Evolutionary conservation across 2,329 filamentous ascomycete species (phyloP).

Genomic region (Colletotrichum sansevieriae): DNA sequence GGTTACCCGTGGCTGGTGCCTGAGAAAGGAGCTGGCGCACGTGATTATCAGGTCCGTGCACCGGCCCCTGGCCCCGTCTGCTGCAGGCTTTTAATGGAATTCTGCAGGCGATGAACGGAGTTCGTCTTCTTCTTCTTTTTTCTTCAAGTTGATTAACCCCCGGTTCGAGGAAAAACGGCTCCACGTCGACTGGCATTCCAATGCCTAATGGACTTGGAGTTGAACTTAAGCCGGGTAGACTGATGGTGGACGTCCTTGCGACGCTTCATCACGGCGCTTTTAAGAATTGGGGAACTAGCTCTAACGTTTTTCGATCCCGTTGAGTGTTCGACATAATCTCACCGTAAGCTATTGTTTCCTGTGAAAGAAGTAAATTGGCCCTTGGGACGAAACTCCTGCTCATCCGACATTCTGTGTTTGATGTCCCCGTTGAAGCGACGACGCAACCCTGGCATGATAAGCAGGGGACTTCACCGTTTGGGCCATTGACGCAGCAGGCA

Average conservation of each 20-base stretch:
- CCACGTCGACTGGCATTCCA: constrained; percentile 54
- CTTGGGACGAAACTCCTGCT: too few species aligned
- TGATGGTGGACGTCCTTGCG: constrained; percentile 50
- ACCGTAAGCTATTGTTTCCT: background rate
- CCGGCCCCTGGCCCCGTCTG: background rate
- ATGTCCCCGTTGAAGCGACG: too few species aligned
- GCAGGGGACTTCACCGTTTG: too few species aligned
- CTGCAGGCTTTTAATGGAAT: constrained; percentile 34
- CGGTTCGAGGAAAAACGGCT: constrained; percentile 68
- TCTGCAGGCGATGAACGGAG: constrained; percentile 29
- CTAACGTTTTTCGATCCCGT: constrained; percentile 71
- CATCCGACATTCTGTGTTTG: too few species aligned
- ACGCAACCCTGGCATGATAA: too few species aligned
- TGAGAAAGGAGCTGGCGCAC: background rate
- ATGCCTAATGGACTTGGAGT: constrained; percentile 61
- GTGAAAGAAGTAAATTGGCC: background rate
- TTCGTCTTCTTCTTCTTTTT: constrained; percentile 50
- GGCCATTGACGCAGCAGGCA: too few species aligned
- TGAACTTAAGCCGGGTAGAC: constrained; percentile 71
- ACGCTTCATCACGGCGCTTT: constrained; percentile 63
- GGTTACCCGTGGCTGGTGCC: background rate
- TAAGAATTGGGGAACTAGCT: constrained; percentile 74
- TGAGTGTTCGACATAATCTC: constrained; percentile 69
- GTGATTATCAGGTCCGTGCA: constrained; percentile 34
- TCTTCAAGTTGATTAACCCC: constrained; percentile 67